Conservation (phyloP, 176 grass and related monocot genomes). For the Musa acuminata region DNA sequence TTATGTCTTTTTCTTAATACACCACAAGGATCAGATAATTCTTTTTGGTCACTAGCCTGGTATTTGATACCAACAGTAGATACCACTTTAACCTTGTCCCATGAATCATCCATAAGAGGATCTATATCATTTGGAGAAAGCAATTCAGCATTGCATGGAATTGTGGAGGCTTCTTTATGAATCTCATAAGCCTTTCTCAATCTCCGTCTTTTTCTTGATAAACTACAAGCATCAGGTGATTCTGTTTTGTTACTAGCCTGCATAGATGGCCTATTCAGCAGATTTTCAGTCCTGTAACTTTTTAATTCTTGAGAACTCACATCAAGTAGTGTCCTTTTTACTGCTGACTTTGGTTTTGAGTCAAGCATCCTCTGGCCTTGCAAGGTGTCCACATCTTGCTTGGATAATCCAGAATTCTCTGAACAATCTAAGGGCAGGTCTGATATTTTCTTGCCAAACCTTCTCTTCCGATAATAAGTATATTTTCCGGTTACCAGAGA, state of each 20-base stretch:
- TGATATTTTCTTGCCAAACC: slow-evolving; percentile 36
- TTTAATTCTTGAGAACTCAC: slow-evolving; percentile 21
- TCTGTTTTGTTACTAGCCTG: background rate
- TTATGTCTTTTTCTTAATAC: slow-evolving; percentile 1
- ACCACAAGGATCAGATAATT: slow-evolving; percentile 7
- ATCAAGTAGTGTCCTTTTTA: slow-evolving; percentile 26
- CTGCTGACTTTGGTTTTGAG: slow-evolving; percentile 38
- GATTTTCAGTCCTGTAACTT: slow-evolving; percentile 15
- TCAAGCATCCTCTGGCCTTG: slow-evolving; percentile 40
- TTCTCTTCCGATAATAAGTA: slow-evolving; percentile 73
- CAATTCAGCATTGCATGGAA: background rate
- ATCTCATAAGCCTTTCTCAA: slow-evolving; percentile 3
- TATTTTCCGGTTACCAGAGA: slow-evolving; percentile 34
- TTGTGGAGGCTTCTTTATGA: background rate
- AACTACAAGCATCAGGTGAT: background rate
- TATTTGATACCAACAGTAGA: background rate
- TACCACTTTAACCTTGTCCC: background rate
- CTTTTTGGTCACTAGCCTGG: background rate
- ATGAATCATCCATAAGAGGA: background rate
- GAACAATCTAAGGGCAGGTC: background rate
- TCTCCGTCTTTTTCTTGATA: slow-evolving; percentile 8
- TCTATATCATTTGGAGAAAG: background rate
- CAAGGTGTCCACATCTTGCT: slow-evolving; percentile 27
- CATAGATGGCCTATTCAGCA: background rate
- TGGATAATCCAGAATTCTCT: slow-evolving; percentile 9